Evolutionary conservation across 768 basidiomycete species (phyloP).

Genomic region (Mycena pura): DNA sequence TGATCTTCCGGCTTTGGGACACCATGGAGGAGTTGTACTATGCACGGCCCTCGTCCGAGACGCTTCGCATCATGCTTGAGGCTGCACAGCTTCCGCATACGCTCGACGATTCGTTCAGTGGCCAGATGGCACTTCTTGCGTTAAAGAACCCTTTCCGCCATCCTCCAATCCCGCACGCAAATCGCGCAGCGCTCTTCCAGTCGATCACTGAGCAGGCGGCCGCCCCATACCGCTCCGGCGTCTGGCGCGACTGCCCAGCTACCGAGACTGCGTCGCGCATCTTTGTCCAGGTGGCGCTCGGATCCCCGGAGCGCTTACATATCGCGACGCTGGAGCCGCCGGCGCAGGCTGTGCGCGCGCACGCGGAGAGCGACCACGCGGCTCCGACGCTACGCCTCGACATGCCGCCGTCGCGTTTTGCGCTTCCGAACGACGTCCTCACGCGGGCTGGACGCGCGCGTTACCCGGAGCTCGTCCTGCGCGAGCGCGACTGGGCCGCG

Average conservation of each 20-base stretch:
- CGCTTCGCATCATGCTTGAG: slow-evolving; percentile 67
- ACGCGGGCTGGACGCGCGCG: slow-evolving; percentile 10
- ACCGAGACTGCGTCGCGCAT: slow-evolving; percentile 22
- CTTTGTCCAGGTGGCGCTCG: slow-evolving; percentile 14
- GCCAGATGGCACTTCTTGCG: slow-evolving; percentile 54
- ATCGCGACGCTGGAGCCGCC: slow-evolving; percentile 45
- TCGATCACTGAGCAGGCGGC: slow-evolving; percentile 29
- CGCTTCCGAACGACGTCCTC: slow-evolving; percentile 14
- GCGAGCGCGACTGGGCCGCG: slow-evolving; percentile 57
- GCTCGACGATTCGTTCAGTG: slow-evolving; percentile 57
- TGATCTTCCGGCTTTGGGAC: slow-evolving; percentile 74
- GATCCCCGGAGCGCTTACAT: slow-evolving; percentile 12
- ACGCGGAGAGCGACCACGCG: slow-evolving; percentile 28
- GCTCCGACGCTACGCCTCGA: slow-evolving; percentile 5
- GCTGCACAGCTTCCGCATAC: slow-evolving; percentile 60
- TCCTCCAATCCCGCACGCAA: slow-evolving; percentile 4
- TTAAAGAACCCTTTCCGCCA: slow-evolving; percentile 43
- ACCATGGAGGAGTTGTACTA: slow-evolving; percentile 64
- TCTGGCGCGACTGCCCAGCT: slow-evolving; percentile 30
- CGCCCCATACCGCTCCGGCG: slow-evolving; percentile 24
- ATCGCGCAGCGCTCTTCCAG: slow-evolving; percentile 34
- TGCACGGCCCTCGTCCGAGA: slow-evolving; percentile 57
- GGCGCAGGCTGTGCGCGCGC: slow-evolving; percentile 39
- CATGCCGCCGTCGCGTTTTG: background rate
- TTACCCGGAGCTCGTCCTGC: slow-evolving; percentile 39